phyloP scores from a whole-genome alignment of 345 rosid species.

The Ceriops decandra region DNA sequence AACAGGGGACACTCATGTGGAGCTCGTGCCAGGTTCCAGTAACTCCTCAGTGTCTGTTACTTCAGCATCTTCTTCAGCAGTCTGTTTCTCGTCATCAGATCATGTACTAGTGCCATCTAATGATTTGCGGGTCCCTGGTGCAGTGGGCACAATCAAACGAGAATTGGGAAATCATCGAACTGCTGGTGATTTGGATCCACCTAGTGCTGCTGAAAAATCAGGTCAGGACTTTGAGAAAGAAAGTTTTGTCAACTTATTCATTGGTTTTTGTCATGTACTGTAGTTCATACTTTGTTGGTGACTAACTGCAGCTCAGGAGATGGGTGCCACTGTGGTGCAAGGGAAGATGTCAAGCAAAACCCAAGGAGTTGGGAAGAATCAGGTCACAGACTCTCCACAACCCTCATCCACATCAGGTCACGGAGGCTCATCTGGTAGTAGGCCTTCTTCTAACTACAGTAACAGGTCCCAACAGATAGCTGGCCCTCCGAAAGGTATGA shows the following conservation, averaged over 20 bases:
- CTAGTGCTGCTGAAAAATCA: slow-evolving; percentile 39
- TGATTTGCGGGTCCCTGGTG: slow-evolving; percentile 35
- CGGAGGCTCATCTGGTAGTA: slow-evolving; percentile 53
- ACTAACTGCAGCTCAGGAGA: slow-evolving; percentile 40
- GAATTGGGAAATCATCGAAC: slow-evolving; percentile 43
- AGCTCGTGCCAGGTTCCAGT: slow-evolving; percentile 34
- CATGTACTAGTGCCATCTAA: slow-evolving; percentile 50
- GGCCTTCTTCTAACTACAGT: slow-evolving; percentile 74
- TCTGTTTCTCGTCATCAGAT: slow-evolving; percentile 57
- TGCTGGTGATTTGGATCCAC: slow-evolving; percentile 39
- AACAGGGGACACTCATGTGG: slow-evolving; percentile 33
- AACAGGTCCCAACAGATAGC: slow-evolving; percentile 55
- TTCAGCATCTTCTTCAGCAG: slow-evolving; percentile 52
- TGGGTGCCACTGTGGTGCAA: slow-evolving; percentile 35
- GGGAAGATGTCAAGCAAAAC: slow-evolving; percentile 49
- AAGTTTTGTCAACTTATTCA: slow-evolving; percentile 10
- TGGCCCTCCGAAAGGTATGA: slow-evolving; percentile 67
- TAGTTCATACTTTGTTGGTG: slow-evolving; percentile 15
- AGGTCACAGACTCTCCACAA: slow-evolving; percentile 44
- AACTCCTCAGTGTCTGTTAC: slow-evolving; percentile 33
- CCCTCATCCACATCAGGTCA: slow-evolving; percentile 46
- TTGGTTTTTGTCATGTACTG: slow-evolving; percentile 9
- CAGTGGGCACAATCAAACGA: slow-evolving; percentile 44
- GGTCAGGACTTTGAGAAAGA: slow-evolving; percentile 31
- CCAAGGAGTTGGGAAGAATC: slow-evolving; percentile 52